Evolutionary conservation across 345 rosid species (phyloP).

Genomic region (Eucalyptus cloeziana): DNA sequence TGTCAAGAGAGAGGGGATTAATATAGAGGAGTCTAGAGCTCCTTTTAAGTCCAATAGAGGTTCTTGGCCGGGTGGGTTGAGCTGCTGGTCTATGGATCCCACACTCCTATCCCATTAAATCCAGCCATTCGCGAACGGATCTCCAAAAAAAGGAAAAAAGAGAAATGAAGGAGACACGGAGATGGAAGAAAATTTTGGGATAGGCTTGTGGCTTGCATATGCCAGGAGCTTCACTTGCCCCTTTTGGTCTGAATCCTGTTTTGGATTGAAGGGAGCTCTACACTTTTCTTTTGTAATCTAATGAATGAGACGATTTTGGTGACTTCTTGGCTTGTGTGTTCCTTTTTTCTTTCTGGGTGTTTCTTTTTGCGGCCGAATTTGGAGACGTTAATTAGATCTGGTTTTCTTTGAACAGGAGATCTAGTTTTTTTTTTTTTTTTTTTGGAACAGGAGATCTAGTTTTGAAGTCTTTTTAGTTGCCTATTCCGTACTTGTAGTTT

Average conservation of each 20-base stretch:
- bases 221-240: slow-evolving; percentile 61
- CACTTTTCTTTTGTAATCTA: background rate
- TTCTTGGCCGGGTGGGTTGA: slow-evolving; percentile 37
- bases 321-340: background rate
- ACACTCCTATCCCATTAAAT: slow-evolving; percentile 22
- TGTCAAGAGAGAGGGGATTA: background rate
- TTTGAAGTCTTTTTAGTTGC: background rate
- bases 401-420: background rate
- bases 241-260: slow-evolving; percentile 27
- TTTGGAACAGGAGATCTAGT: background rate
- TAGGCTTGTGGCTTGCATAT: slow-evolving; percentile 76
- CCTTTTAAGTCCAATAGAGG: slow-evolving; percentile 84
- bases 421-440: background rate
- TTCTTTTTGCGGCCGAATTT: background rate
- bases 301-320: background rate
- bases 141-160: background rate
- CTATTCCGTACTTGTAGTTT: background rate
- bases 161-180: background rate
- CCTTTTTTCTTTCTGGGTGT: background rate
- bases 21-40: slow-evolving; percentile 42
- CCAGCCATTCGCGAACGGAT: background rate
- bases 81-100: slow-evolving; percentile 95
- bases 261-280: slow-evolving; percentile 99
- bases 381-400: background rate
- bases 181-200: background rate